Percentiles rank a stretch among this genome's conserved stretches.
These are phyloP conservation scores for Melanopsichium pennsylvanicum DNA, from an alignment of 1,284 basidiomycete genomes.

Conservation along the genomic window DNA sequence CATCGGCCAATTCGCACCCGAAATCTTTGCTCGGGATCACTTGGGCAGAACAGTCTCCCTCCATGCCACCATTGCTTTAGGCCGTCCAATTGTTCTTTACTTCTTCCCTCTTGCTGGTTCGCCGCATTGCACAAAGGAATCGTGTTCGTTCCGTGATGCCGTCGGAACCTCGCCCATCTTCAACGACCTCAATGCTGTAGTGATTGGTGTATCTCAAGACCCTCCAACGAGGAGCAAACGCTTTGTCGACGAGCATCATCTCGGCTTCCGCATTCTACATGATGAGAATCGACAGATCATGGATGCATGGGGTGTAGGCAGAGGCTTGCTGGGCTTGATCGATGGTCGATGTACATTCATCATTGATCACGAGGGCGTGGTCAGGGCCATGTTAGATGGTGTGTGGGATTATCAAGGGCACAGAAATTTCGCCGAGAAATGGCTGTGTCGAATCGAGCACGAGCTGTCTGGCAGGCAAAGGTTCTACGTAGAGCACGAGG, in stretches of 20 bases:
- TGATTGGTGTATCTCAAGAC: constrained; percentile 59
- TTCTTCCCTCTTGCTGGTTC: constrained; percentile 61
- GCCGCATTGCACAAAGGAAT: constrained; percentile 55
- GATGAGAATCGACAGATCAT: constrained; percentile 45
- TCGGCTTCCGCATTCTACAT: constrained; percentile 48
- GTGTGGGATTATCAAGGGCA: constrained; percentile 55
- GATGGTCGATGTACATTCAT: constrained; percentile 54
- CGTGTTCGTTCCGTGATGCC: constrained; percentile 55
- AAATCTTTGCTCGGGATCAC: constrained; percentile 52
- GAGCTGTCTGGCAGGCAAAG: constrained; percentile 45
- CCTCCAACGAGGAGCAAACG: constrained; percentile 22
- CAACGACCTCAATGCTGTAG: constrained; percentile 55
- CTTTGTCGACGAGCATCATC: constrained; percentile 55
- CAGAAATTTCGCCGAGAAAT: constrained; percentile 52
- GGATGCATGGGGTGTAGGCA: constrained; percentile 45
- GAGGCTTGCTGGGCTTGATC: constrained; percentile 45
- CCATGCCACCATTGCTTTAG: constrained; percentile 52
- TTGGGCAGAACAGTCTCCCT: constrained; percentile 47
- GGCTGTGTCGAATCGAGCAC: constrained; percentile 55
- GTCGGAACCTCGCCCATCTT: constrained; percentile 52
- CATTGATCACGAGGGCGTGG: constrained; percentile 56
- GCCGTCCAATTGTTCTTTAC: constrained; percentile 55
- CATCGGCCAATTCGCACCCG: constrained; percentile 52
- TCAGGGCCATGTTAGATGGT: constrained; percentile 52
- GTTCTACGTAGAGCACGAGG: constrained; percentile 26